Conservation (phyloP, 768 basidiomycete species). For the Rhodotorula diobovata region DNA sequence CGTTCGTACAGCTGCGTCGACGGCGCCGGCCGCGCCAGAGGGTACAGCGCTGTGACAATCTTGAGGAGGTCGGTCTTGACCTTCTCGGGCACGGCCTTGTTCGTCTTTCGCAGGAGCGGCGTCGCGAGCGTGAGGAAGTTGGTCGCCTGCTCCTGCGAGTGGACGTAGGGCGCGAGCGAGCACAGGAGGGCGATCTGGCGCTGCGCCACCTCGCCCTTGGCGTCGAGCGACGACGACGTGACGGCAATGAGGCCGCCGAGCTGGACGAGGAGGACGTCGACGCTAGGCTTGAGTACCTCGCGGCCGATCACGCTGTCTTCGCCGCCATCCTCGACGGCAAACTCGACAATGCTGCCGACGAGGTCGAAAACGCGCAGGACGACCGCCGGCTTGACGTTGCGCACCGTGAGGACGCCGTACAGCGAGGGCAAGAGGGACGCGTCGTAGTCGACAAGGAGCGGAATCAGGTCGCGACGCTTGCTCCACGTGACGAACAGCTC, state of each 20-base stretch:
- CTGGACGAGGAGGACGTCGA: slow-evolving; percentile 65
- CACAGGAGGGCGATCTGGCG: slow-evolving; percentile 79
- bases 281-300: slow-evolving; percentile 62
- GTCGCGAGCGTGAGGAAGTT: slow-evolving; percentile 67
- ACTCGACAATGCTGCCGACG: slow-evolving; percentile 60
- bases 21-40: slow-evolving; percentile 47
- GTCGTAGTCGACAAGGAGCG: slow-evolving; percentile 68
- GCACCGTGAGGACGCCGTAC: slow-evolving; percentile 72
- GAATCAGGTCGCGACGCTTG: slow-evolving; percentile 55
- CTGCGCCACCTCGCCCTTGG: slow-evolving; percentile 58
- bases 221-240: slow-evolving; percentile 50
- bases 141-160: slow-evolving; percentile 65
- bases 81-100: slow-evolving; percentile 73
- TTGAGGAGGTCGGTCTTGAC: slow-evolving; percentile 75
- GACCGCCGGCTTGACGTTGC: slow-evolving; percentile 81
- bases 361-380: slow-evolving; percentile 78
- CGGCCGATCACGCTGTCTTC: slow-evolving; percentile 52
- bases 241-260: slow-evolving; percentile 65
- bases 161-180: slow-evolving; percentile 67
- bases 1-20: slow-evolving; percentile 45
- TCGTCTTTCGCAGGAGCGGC: slow-evolving; percentile 72
- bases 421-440: slow-evolving; percentile 65
- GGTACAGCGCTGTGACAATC: slow-evolving; percentile 63
- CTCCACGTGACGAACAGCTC: slow-evolving; percentile 82
- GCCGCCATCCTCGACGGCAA: slow-evolving; percentile 56